Evolutionary conservation across 495 filamentous ascomycete genomes (phyloP).

Genomic region (Haplographium delicatum): DNA sequence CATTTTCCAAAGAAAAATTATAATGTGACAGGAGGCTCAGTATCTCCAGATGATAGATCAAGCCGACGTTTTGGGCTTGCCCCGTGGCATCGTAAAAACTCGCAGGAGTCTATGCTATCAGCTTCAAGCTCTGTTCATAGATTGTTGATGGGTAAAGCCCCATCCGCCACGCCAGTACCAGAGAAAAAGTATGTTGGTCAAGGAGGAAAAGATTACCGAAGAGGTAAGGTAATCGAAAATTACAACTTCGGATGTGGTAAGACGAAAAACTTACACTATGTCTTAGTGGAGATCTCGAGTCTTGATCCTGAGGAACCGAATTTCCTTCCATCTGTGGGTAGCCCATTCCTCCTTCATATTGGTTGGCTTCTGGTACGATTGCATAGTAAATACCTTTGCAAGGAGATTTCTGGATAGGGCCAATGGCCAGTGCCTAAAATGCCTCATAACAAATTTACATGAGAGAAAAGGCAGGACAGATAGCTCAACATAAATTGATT

Average conservation of each 20-base stretch:
- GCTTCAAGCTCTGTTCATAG: conserved; percentile 34
- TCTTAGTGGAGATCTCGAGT: conserved; percentile 23
- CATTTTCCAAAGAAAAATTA: conserved; percentile 6
- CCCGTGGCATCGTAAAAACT: conserved; percentile 37
- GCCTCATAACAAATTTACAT: too few relatives aligned
- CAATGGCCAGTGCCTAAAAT: too few relatives aligned
- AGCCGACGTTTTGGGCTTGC: conserved; percentile 32
- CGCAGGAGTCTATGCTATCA: conserved; percentile 29
- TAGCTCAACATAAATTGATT: too few relatives aligned
- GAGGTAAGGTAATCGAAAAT: conserved; percentile 6
- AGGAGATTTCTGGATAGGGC: too few relatives aligned
- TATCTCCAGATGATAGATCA: conserved; percentile 19
- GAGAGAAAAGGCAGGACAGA: too few relatives aligned
- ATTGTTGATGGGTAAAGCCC: conserved; percentile 33
- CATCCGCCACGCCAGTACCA: conserved; percentile 23
- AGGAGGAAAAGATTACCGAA: conserved; percentile 10
- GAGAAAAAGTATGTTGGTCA: conserved; percentile 6
- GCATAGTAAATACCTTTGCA: too few relatives aligned
- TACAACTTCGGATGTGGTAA: not conserved
- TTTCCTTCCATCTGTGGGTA: conserved; percentile 25
- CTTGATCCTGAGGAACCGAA: conserved; percentile 20
- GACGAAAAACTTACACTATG: not conserved
- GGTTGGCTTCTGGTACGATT: too few relatives aligned
- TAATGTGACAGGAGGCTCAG: too few relatives aligned
- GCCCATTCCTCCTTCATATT: conserved; percentile 20